Base-by-base conservation (phyloP, 345 rosid genomes). In the Melaleuca quinquenervia region DNA sequence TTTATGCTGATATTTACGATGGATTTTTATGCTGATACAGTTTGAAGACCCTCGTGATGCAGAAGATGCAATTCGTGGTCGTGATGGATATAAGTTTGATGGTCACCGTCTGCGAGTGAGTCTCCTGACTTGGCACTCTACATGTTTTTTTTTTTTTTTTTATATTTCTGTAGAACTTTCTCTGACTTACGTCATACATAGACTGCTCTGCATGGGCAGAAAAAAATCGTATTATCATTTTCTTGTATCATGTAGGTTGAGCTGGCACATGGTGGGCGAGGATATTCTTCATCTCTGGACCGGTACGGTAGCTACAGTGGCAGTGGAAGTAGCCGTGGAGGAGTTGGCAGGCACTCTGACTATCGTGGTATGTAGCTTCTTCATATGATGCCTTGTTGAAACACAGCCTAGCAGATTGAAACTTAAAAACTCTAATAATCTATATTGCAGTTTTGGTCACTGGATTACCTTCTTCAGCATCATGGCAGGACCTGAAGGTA, bases 401-500 rank as follows among this genome's bases (percentile, higher is more conserved):
- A 24, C 48, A 45, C 32, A 44, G 32, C 49, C 41, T 60, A 51
- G 51, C 36, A 50, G 52, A 84, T 49, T 29, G 83, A 60, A 51
- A 85, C 82, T 87, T 52, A 80, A 70, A 24, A 24, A 21, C 50
- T 83, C 6, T 84, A 12, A 58, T 78, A 53, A 8, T 27, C 86
- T 6, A 20, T 82, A 22, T 45, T 91, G 85, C 94, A 97, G 99
- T 97, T 85, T 84, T 94, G 90, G 93, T 97, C 82, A 93, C 97
- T 50, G 99, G 99, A 52, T 89, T 97, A 82, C 99, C 99, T 7
- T 89, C 96, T 8, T 96, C 99, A 89, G 99, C 99, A 78, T 97
- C 99, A 45, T 97, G 99, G 99, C 99, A 97, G 89, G 99, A 97
- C 89, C 95, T 96, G n/a, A 97, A 97, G 96, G 99, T 97, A 82